These are phyloP conservation scores for Trichoderma simmonsii DNA, from an alignment of 2,329 filamentous ascomycete genomes.

Conservation along the genomic window DNA sequence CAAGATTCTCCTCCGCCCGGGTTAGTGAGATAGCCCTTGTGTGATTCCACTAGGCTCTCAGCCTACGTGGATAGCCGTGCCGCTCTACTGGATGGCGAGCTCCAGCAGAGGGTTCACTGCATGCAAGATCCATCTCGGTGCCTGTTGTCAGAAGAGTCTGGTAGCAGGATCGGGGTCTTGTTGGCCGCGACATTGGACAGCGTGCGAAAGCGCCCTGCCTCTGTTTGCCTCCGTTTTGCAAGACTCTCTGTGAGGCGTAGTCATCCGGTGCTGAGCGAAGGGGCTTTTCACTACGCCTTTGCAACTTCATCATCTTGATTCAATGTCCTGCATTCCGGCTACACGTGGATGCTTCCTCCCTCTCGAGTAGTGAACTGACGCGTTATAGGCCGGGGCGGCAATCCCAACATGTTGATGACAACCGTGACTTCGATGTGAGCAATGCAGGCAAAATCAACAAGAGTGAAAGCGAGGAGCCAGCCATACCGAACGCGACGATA, in stretches of 20 bases:
- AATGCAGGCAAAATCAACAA: background rate
- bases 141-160: background rate
- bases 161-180: background rate
- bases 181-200: background rate
- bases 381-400: background rate
- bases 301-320: background rate
- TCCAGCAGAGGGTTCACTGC: background rate
- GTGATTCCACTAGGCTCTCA: background rate
- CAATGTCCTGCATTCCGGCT: background rate
- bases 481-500: background rate
- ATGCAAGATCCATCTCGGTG: background rate
- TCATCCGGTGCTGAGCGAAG: background rate
- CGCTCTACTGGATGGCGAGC: background rate
- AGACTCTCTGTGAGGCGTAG: background rate
- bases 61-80: slow-evolving; percentile 4
- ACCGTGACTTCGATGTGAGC: background rate
- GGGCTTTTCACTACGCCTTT: background rate
- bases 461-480: background rate
- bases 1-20: background rate
- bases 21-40: background rate
- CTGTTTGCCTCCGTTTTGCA: background rate
- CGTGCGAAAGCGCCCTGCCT: background rate
- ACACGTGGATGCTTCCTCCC: background rate
- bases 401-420: background rate
- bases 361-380: background rate